Percentiles rank a stretch among this genome's conserved stretches.
phyloP scores from a whole-genome alignment of 768 basidiomycete species.

The Cystofilobasidium bisporidii region DNA sequence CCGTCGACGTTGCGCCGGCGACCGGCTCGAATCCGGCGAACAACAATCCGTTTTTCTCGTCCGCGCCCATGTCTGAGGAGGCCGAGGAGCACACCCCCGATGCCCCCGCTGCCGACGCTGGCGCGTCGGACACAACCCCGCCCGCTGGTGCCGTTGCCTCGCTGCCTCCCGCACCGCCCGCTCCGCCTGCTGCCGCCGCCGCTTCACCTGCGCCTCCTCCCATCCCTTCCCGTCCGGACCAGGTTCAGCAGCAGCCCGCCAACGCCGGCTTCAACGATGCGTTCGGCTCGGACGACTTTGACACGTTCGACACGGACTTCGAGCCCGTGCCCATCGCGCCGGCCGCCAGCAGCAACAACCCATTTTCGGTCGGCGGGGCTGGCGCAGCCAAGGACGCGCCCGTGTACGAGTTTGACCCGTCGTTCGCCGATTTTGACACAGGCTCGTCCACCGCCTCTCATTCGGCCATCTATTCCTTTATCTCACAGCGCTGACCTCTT shows the following conservation, averaged over 20 bases:
- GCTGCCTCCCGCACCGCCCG: background rate
- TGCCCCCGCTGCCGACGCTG: constrained; percentile 28
- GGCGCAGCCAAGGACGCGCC: constrained; percentile 8
- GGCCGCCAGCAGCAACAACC: constrained; percentile 31
- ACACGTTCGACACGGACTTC: constrained; percentile 36
- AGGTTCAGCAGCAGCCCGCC: background rate
- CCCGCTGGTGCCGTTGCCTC: background rate
- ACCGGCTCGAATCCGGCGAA: constrained; percentile 28
- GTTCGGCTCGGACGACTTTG: constrained; percentile 30
- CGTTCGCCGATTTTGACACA: constrained; percentile 39
- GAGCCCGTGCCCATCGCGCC: constrained; percentile 29
- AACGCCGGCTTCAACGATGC: constrained; percentile 1
- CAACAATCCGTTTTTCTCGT: constrained; percentile 32
- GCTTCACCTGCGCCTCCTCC: background rate
- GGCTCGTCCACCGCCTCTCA: background rate
- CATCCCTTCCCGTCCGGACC: background rate
- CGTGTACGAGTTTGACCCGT: constrained; percentile 37
- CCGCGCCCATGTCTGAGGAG: constrained; percentile 6
- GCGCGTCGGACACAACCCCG: constrained; percentile 1
- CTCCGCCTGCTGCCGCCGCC: constrained; percentile 28
- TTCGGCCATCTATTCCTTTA: constrained; percentile 12
- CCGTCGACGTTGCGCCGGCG: constrained; percentile 1
- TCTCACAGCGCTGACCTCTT: constrained; percentile 47
- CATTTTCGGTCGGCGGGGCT: constrained; percentile 25
- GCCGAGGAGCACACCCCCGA: constrained; percentile 30